Conservation (phyloP, 768 basidiomycete species). For the Auriscalpium orientale region DNA sequence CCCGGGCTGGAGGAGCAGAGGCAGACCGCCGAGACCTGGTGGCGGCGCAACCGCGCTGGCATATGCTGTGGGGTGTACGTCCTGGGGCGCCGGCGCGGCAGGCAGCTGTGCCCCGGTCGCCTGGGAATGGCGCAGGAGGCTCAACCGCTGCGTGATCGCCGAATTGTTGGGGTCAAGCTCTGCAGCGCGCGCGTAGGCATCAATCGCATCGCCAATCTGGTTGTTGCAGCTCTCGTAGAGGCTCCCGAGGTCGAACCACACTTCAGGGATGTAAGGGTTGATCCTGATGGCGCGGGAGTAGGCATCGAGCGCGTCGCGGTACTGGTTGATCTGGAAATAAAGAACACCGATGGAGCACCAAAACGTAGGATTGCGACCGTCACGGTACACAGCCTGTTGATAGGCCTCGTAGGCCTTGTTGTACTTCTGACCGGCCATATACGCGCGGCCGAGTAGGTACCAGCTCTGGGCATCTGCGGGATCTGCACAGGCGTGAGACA, state of each 20-base stretch:
- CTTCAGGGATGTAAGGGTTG: conserved; percentile 93
- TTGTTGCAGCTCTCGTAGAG: conserved; percentile 99
- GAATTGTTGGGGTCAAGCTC: conserved; percentile 87
- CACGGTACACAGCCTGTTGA: conserved; percentile 97
- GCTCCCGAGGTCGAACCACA: conserved; percentile 96
- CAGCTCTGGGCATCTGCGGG: conserved; percentile 95
- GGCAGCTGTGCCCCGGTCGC: conserved; percentile 65
- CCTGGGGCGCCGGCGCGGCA: conserved; percentile 87
- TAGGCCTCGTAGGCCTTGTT: conserved; percentile 99
- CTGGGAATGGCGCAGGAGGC: conserved; percentile 75
- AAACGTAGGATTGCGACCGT: conserved; percentile 97
- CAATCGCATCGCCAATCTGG: conserved; percentile 96
- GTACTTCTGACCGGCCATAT: conserved; percentile 98
- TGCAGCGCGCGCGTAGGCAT: conserved; percentile 91
- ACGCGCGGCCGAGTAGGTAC: conserved; percentile 97
- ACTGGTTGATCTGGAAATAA: conserved; percentile 99
- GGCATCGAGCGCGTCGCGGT: conserved; percentile 95
- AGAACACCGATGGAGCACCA: conserved; percentile 99
- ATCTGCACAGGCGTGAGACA: conserved; percentile 40
- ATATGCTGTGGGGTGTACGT: conserved; percentile 94
- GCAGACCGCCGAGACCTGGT: conserved; percentile 56
- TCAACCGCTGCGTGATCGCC: conserved; percentile 74
- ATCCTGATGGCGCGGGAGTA: conserved; percentile 98
- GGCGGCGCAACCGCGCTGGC: conserved; percentile 69
- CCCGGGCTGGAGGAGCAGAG: conserved; percentile 51